Evolutionary conservation across 495 filamentous ascomycete species (phyloP).

Genomic region (Aspergillus bertholletiae): DNA sequence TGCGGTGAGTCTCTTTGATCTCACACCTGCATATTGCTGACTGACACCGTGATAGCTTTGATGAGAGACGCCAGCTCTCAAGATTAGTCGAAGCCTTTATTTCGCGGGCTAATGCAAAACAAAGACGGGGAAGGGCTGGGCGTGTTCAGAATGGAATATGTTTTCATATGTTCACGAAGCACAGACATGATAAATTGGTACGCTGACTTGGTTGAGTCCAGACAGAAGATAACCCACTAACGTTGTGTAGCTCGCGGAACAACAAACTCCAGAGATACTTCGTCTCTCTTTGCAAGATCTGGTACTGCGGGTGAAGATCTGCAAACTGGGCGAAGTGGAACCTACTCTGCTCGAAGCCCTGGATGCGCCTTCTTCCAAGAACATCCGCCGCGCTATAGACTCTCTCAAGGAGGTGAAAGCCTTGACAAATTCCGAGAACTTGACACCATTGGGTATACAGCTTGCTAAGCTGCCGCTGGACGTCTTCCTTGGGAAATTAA

Average conservation of each 20-base stretch:
- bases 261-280: constrained; percentile 94
- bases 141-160: constrained; percentile 91
- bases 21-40: neutral
- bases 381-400: constrained; percentile 87
- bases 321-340: constrained; percentile 88
- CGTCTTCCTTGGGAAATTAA: constrained; percentile 90
- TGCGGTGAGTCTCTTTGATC: constrained; percentile 47
- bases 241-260: constrained; percentile 62
- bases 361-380: constrained; percentile 85
- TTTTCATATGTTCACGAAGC: constrained; percentile 90
- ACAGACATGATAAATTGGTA: constrained; percentile 69
- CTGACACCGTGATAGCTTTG: constrained; percentile 51
- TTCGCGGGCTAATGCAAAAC: constrained; percentile 89
- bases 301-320: constrained; percentile 94
- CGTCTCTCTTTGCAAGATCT: constrained; percentile 91
- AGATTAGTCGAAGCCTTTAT: constrained; percentile 90
- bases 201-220: neutral
- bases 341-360: constrained; percentile 84
- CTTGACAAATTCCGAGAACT: constrained; percentile 71
- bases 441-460: constrained; percentile 83
- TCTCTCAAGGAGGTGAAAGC: constrained; percentile 91
- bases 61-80: constrained; percentile 87
- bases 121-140: constrained; percentile 90
- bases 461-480: constrained; percentile 86
- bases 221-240: constrained; percentile 1